Evolutionary conservation across 441 rosid species (phyloP).

Genomic region (Adansonia grandidieri): DNA sequence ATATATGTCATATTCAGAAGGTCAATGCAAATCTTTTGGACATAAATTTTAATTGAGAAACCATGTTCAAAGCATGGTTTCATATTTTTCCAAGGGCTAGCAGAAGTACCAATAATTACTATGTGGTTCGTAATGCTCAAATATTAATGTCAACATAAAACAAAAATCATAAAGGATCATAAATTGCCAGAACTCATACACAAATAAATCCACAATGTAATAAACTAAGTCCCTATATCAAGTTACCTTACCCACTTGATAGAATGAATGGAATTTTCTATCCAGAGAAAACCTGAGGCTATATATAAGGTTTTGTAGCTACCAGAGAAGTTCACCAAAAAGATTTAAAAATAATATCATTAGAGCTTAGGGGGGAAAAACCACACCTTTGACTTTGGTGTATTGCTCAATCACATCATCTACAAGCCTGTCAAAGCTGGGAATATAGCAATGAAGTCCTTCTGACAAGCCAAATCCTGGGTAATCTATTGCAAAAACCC

Average conservation of each 20-base stretch:
- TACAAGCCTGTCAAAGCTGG: constrained; percentile 71
- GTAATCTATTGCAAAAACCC: constrained; percentile 91
- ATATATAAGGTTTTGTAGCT: not conserved
- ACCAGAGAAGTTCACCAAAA: not conserved
- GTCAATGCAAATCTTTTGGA: not conserved
- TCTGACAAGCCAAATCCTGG: constrained; percentile 94
- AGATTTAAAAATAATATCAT: constrained; percentile 1
- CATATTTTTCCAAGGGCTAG: not conserved
- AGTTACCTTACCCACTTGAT: not conserved
- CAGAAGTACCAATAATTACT: not conserved
- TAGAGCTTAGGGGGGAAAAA: not conserved
- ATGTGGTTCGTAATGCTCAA: not conserved
- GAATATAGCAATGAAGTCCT: constrained; percentile 77
- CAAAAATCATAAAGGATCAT: constrained; percentile 5
- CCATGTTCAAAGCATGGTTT: not conserved
- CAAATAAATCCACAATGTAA: not conserved
- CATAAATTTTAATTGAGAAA: not conserved
- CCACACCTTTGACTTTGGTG: constrained; percentile 70
- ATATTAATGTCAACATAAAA: constrained; percentile 5
- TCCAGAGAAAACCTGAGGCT: not conserved
- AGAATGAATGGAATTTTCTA: not conserved
- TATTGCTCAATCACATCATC: constrained; percentile 80
- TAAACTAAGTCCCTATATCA: constrained; percentile 3
- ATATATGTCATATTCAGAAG: not conserved
- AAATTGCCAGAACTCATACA: not conserved